Conservation (phyloP, 202 grass and related monocot genomes). For the Elaeis oleifera region DNA sequence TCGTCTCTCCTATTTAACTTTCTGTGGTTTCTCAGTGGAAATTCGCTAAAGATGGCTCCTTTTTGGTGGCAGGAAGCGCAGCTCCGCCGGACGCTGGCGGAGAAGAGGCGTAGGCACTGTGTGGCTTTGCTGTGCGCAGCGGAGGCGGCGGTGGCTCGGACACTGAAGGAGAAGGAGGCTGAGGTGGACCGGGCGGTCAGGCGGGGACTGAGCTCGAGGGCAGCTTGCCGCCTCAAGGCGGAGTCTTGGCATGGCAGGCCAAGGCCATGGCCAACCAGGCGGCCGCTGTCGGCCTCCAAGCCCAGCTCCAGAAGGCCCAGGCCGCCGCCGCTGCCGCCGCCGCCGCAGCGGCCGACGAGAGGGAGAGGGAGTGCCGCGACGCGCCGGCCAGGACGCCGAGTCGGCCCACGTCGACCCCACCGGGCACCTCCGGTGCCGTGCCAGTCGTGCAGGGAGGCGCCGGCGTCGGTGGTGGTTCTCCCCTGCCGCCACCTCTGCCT, state of each 20-base stretch:
- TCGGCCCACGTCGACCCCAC: conserved; percentile 10
- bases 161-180: conserved; percentile 51
- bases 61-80: conserved; percentile 47
- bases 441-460: conserved; percentile 27
- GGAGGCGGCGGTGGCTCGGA: conserved; percentile 33
- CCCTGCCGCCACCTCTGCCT: conserved; percentile 63
- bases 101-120: conserved; percentile 51
- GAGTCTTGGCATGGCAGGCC: conserved; percentile 70
- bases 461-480: conserved; percentile 56
- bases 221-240: conserved; percentile 41
- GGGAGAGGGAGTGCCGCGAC: conserved; percentile 5
- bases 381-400: conserved; percentile 41
- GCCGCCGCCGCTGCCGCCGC: conserved; percentile 11
- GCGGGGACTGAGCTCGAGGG: conserved; percentile 47
- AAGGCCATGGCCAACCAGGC: conserved; percentile 69
- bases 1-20: neutral
- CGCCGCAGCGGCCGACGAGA: conserved; percentile 1
- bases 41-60: neutral
- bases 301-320: conserved; percentile 67
- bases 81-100: conserved; percentile 47
- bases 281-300: conserved; percentile 51
- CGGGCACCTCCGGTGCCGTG: conserved; percentile 16
- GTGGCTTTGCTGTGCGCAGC: conserved; percentile 34
- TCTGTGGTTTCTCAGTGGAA: neutral
- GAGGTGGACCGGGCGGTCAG: conserved; percentile 53